Evolutionary conservation across 2,329 filamentous ascomycete species (phyloP).

Genomic region (Exophiala sp.): DNA sequence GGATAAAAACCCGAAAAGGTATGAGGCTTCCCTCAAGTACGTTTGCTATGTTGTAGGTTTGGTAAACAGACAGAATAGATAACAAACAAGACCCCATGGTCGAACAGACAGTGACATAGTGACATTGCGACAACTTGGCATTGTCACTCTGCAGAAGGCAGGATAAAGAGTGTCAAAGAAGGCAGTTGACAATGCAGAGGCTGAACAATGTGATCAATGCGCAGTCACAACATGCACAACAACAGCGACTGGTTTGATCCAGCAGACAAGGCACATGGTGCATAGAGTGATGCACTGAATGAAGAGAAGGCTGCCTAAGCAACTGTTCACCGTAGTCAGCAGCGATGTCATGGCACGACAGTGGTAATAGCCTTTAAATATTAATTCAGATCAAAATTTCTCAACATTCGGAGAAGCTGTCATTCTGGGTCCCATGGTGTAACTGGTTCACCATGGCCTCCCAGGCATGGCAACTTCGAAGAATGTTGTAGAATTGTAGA

Average conservation of each 20-base stretch:
- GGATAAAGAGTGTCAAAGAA: not conserved
- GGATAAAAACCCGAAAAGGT: too few species aligned
- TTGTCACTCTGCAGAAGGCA: not conserved
- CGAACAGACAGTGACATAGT: not conserved
- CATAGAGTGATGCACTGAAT: not conserved
- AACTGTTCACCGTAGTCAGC: too few species aligned
- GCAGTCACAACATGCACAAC: not conserved
- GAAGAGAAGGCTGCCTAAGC: too few species aligned
- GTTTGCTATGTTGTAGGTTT: not conserved
- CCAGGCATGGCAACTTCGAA: not conserved
- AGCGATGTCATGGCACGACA: too few species aligned
- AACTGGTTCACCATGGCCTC: not conserved
- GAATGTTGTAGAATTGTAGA: too few species aligned
- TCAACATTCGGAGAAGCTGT: not conserved
- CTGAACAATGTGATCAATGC: not conserved
- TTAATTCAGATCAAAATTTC: not conserved
- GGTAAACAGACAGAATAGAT: not conserved
- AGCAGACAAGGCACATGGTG: not conserved
- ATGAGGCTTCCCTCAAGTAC: not conserved
- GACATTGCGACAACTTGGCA: not conserved
- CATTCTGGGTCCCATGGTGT: not conserved
- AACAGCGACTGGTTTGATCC: not conserved
- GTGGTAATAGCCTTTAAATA: not conserved
- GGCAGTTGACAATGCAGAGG: not conserved
- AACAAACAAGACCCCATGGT: not conserved